Evolutionary conservation across 805 yeast genomes (phyloP), one percentile per base, ranked within the genome.

Genomic region (Maudiozyma pseudohumilis): DNA sequence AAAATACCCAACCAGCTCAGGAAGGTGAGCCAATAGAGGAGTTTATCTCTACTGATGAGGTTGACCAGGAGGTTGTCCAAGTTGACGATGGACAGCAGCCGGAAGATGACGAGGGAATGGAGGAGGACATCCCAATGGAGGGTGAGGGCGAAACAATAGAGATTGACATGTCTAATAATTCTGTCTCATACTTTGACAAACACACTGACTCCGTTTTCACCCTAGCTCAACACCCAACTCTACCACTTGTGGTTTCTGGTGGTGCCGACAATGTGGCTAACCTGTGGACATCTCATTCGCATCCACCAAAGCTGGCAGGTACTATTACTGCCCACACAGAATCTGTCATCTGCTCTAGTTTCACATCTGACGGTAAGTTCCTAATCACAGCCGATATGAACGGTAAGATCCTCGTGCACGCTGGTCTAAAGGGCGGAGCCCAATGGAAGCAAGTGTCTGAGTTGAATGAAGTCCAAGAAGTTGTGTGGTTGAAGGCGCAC

Each of bases 341-440:
- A 59, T 81, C 94, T 23, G 92, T 92, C 3, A 73, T 86, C 36
- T 68, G 85, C 6, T 88, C 92, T 36, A 86, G 78, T 0, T 92
- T 92, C 61, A 77, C 95, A 1, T 61, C 67, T 26, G 92, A 85
- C 52, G 99, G 97, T 19, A 69, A 75, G 32, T 87, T 67, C 52
- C 66, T 84, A 30, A 70, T 92, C 10, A 81, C 96, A 5, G 97
- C 89, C 28, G 99, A 94, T 61, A 92, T 92, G 99, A 77, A 77
- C 38, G 97, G 98, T 38, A 76, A 76, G 50, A 68, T 89, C 22
- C 69, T 83, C 48, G 75, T 87, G 12, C 83, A 79, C 65, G 74
- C 76, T 54, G 65, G 88, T 6, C 59, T 70, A 32, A 79, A 80
- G 49, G 80, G 80, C 32, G 96, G 94, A 21, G 86, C 88, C 56